Evolutionary conservation across 108 stramenopile genomes (phyloP), one percentile per base, ranked within the genome.

Genomic region (Aurantiochytrium sp.): DNA sequence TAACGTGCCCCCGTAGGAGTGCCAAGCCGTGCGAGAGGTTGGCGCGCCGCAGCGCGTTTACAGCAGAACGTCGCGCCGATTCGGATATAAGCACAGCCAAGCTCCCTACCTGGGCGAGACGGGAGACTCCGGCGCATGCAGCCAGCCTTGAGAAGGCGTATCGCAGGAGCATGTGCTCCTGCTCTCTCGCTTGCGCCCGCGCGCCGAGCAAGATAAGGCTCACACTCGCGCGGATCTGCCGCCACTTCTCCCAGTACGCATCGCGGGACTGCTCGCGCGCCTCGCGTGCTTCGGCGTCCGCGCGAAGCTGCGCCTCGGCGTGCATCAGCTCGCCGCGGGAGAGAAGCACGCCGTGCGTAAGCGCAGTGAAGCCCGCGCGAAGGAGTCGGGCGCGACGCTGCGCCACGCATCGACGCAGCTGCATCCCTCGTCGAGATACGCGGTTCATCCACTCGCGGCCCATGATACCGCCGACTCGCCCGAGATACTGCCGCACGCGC

Each of bases 371-470:
- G 1, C 59, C 59, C 15, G 34, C 15, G 24, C 59, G 59, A 30
- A 65, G 27, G 22, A 65, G 59, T 34, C 59, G 59, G 8, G 34
- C 32, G 6, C 59, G 59, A 10, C 27, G 27, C 19, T 65, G 59
- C 19, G 27, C 34, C 15, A 65, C 10, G 24, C 59, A 65, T 19
- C 59, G 27, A 12, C 59, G 59, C 27, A 65, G 59, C 24, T 65
- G 59, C 27, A 65, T 10, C 8, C 59, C 59, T 34, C 59, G 8
- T 1, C 59, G 59, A 1, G 59, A 65, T 6, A 65, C 59, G 59
- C 59, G 59, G 24, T 65, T 65, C 59, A 65, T 65, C 59, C 59
- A 65, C 34, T 65, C 59, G 59, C 59, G 59, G 34, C 59, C 59
- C 59, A 65, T 65, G 10, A 65, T 65, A 12, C 59, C 59, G 22